A percentile compares a stretch with the other conserved stretches of the same genome.
phyloP scores from a whole-genome alignment of 129 eudicot genomes.

The Solidago caesia region DNA sequence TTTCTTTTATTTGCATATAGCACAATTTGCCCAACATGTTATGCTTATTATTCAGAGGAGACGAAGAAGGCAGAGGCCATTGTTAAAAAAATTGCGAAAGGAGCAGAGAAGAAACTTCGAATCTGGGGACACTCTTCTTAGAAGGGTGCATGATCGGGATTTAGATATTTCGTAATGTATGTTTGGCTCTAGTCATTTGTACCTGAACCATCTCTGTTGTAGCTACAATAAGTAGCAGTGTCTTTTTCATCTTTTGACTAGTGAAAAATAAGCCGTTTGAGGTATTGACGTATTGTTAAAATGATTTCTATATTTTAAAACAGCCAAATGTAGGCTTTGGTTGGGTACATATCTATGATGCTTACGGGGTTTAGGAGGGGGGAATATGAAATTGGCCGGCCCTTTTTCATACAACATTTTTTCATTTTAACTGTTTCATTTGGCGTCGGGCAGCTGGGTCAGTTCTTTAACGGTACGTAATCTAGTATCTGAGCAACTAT shows the following conservation, averaged over 20 bases:
- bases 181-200: background rate
- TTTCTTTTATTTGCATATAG: background rate
- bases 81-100: background rate
- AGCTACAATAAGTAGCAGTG: background rate
- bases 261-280: background rate
- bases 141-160: background rate
- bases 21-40: background rate
- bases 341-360: background rate
- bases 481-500: too few species aligned
- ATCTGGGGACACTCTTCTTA: background rate
- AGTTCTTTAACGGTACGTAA: too few species aligned
- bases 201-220: background rate
- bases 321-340: background rate
- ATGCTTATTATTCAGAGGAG: background rate
- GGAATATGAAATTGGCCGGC: too few species aligned
- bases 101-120: background rate
- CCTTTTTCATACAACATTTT: too few species aligned
- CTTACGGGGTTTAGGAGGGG: background rate
- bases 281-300: background rate
- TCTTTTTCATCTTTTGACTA: background rate
- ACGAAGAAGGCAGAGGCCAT: background rate
- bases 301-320: background rate
- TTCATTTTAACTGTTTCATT: too few species aligned
- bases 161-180: background rate
- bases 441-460: too few species aligned